Conservation (phyloP, 139 green algal genomes). For the Astrephomene gubernaculifera region DNA sequence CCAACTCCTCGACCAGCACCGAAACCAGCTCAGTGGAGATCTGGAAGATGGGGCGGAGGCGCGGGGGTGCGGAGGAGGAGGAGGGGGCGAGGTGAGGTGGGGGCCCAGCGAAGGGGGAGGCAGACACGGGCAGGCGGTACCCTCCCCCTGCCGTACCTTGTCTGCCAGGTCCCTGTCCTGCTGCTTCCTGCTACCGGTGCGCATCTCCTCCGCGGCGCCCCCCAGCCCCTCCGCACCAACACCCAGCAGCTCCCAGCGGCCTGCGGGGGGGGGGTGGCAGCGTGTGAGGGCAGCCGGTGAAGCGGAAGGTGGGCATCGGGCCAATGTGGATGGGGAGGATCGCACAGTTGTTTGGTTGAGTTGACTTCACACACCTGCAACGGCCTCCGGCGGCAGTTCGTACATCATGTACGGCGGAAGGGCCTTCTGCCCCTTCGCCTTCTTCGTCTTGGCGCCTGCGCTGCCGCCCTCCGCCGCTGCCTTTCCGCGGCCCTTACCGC, state of each 20-base stretch:
- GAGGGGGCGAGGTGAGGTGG: not conserved
- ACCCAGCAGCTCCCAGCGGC: slow-evolving; percentile 37
- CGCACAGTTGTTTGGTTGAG: too few relatives aligned
- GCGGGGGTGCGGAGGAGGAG: not conserved
- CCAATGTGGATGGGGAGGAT: too few relatives aligned
- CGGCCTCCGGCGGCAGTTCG: slow-evolving; percentile 18
- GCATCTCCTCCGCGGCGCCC: slow-evolving; percentile 15
- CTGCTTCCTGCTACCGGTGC: slow-evolving; percentile 4
- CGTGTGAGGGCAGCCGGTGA: not conserved
- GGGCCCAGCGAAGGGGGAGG: not conserved
- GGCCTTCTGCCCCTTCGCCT: not conserved
- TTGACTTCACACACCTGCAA: slow-evolving; percentile 15
- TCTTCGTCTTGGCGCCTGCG: not conserved
- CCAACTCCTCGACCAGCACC: slow-evolving; percentile 38
- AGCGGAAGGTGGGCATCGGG: too few relatives aligned
- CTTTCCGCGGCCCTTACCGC: not conserved
- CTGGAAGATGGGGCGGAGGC: not conserved
- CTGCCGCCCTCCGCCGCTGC: not conserved
- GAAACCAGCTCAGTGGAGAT: slow-evolving; percentile 29
- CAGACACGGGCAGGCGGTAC: not conserved
- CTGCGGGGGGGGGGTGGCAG: not conserved
- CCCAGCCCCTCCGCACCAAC: slow-evolving; percentile 34
- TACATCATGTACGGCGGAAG: slow-evolving; percentile 23
- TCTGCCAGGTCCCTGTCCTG: slow-evolving; percentile 16
- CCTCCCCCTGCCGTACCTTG: slow-evolving; percentile 9